Conservation (phyloP, 2,329 filamentous ascomycete genomes). For the Aspergillus tamarii region DNA sequence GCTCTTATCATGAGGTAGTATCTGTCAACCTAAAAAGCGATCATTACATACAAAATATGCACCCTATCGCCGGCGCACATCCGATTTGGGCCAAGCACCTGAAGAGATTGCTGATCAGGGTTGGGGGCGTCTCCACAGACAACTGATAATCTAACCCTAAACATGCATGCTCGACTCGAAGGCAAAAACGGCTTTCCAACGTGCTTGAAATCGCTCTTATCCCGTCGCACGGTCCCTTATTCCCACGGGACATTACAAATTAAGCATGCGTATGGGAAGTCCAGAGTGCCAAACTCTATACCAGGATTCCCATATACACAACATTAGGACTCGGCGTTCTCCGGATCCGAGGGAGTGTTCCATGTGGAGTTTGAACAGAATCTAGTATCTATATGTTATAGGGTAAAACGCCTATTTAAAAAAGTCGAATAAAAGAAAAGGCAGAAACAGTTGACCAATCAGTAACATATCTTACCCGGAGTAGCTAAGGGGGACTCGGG, state of each 20-base stretch:
- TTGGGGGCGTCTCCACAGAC: constrained; percentile 3
- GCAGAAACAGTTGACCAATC: neutral
- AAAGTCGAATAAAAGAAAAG: neutral
- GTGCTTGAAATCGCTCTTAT: neutral
- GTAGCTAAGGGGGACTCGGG: neutral
- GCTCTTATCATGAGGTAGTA: neutral
- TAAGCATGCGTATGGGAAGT: neutral
- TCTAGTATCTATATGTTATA: neutral
- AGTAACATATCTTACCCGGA: neutral
- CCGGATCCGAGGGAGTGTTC: neutral
- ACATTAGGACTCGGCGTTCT: neutral
- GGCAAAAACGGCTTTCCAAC: constrained; percentile 4
- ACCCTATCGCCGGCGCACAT: neutral
- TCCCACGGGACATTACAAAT: neutral
- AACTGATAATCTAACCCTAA: constrained; percentile 6
- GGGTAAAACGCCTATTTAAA: neutral
- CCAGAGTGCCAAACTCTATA: neutral
- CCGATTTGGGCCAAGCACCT: constrained; percentile 8
- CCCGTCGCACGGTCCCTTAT: neutral
- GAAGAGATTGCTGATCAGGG: constrained; percentile 11
- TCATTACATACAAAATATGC: neutral
- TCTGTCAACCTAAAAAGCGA: constrained; percentile 1
- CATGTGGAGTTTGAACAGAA: neutral
- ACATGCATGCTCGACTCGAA: neutral
- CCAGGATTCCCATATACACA: neutral